Evolutionary conservation across 2,329 filamentous ascomycete genomes (phyloP).

Genomic region (Beauveria brongniartii): DNA sequence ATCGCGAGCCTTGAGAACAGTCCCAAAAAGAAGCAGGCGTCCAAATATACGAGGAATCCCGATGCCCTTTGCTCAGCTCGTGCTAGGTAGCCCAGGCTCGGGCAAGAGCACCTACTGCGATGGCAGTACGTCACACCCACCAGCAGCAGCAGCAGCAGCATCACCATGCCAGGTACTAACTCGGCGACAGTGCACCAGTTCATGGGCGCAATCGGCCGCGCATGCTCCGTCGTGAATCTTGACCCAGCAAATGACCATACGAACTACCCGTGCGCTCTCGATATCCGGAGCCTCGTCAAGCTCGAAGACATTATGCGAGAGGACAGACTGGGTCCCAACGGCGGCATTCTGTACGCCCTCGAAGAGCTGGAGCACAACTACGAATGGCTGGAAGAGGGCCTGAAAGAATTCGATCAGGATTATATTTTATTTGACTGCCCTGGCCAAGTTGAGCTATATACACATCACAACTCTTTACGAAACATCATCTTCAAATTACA

Average conservation of each 20-base stretch:
- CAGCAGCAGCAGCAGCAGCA: background rate
- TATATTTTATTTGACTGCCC: constrained; percentile 95
- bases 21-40: background rate
- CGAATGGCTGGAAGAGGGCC: constrained; percentile 77
- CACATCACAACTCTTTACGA: constrained; percentile 83
- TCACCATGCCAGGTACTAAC: background rate
- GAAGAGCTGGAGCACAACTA: constrained; percentile 93
- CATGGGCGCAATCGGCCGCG: constrained; percentile 87
- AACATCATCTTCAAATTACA: constrained; percentile 88
- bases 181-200: constrained; percentile 75
- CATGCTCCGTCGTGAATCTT: constrained; percentile 91
- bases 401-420: constrained; percentile 77
- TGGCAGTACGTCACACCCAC: constrained; percentile 54
- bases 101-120: constrained; percentile 98
- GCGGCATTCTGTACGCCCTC: constrained; percentile 83
- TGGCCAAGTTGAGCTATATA: constrained; percentile 94
- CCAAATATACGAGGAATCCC: fast-evolving
- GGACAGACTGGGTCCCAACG: constrained; percentile 85
- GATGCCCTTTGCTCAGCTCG: constrained; percentile 65
- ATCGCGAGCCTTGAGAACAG: background rate
- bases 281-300: constrained; percentile 81
- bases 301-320: constrained; percentile 93
- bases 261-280: constrained; percentile 79
- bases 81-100: constrained; percentile 88
- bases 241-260: constrained; percentile 95